These are phyloP conservation scores for Capniomyces stellatus DNA, from an alignment of 371 early-diverging fungal genomes.

Conservation along the genomic window DNA sequence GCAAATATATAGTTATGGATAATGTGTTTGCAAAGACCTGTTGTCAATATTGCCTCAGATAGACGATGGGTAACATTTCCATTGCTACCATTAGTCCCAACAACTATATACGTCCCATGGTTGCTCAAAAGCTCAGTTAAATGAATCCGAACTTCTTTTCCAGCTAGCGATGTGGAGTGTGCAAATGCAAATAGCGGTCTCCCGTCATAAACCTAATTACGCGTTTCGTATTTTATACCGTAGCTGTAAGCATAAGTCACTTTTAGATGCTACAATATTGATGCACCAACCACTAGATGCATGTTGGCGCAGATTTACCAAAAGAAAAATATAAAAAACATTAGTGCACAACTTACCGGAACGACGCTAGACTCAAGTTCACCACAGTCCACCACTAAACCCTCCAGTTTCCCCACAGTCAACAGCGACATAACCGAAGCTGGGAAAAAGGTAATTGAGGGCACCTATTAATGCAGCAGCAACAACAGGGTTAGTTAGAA, in stretches of 20 bases:
- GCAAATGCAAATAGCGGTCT: conserved; percentile 52
- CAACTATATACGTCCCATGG: not conserved
- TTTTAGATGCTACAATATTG: not conserved
- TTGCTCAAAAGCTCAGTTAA: conserved; percentile 35
- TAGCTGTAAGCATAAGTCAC: no score
- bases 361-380: conserved; percentile 52
- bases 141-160: conserved; percentile 35
- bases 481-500: no score
- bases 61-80: not conserved
- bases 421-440: conserved; percentile 52
- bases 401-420: conserved; percentile 57
- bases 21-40: conserved; percentile 47
- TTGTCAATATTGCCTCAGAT: conserved; percentile 22
- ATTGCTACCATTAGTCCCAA: not conserved
- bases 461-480: no score
- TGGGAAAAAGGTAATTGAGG: conserved; percentile 67
- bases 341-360: conserved; percentile 46
- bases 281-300: not conserved
- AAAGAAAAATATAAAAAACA: no score
- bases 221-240: conserved; percentile 25
- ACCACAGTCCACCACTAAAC: conserved; percentile 71
- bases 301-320: no score
- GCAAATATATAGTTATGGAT: conserved; percentile 50
- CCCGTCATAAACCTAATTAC: conserved; percentile 37
- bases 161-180: conserved; percentile 52